A percentile compares a stretch with the other conserved stretches of the same genome.
Conservation (phyloP, 2,329 filamentous ascomycete genomes). For the Talaromyces sp. region DNA sequence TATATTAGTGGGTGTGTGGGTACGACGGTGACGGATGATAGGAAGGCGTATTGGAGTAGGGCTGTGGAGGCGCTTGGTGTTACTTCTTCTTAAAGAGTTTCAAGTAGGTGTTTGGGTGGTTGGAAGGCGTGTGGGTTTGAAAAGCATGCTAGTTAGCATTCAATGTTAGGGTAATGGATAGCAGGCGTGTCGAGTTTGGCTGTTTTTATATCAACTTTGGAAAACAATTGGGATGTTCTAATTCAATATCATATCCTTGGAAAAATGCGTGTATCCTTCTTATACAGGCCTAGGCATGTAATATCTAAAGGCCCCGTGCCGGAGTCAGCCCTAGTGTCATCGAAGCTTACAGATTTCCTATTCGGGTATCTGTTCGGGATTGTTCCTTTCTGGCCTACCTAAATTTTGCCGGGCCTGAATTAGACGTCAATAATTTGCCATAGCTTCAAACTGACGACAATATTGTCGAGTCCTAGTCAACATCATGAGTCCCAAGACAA, state of each 20-base stretch:
- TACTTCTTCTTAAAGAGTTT: not conserved
- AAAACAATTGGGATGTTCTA: too few species aligned
- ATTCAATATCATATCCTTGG: too few species aligned
- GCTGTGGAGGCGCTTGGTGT: constrained; percentile 40
- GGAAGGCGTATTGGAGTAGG: constrained; percentile 51
- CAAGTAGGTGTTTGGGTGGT: not conserved
- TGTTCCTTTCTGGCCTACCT: not conserved
- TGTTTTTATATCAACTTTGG: too few species aligned
- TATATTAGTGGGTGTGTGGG: constrained; percentile 58
- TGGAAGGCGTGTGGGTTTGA: not conserved
- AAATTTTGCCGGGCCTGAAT: too few species aligned
- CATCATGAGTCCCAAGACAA: too few species aligned
- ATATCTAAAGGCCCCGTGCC: not conserved
- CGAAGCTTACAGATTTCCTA: not conserved
- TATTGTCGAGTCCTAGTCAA: too few species aligned
- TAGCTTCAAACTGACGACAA: too few species aligned
- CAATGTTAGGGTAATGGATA: not conserved
- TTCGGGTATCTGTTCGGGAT: not conserved
- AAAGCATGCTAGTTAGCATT: not conserved
- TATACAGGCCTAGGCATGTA: not conserved
- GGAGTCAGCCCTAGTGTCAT: not conserved
- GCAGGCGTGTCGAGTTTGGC: not conserved
- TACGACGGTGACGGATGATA: constrained; percentile 47
- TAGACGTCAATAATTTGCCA: too few species aligned
- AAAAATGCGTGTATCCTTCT: not conserved